A percentile compares a stretch with the other conserved stretches of the same genome.
Conservation (phyloP, 495 filamentous ascomycete species). For the Aspergillus avenaceus region DNA sequence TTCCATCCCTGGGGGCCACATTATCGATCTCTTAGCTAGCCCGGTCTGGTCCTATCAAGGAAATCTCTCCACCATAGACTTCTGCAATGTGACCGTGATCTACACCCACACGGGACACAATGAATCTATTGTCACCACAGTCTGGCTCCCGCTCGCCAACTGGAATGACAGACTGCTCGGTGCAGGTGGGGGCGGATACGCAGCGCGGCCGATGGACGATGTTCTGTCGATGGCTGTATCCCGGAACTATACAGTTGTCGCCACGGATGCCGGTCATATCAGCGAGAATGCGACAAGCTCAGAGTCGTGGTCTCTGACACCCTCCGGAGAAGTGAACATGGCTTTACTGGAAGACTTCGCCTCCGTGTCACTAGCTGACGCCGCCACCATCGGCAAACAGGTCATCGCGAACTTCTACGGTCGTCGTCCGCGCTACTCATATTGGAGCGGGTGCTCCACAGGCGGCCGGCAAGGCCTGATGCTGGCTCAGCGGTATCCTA, state of each 20-base stretch:
- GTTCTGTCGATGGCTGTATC: slow-evolving; percentile 22
- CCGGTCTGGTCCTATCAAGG: not conserved
- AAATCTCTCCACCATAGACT: slow-evolving; percentile 16
- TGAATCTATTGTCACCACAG: slow-evolving; percentile 30
- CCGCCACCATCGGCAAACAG: slow-evolving; percentile 17
- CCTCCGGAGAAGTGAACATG: slow-evolving; percentile 36
- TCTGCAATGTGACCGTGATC: slow-evolving; percentile 43
- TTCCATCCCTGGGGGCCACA: not conserved
- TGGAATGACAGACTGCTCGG: slow-evolving; percentile 40
- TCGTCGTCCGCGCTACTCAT: slow-evolving; percentile 23
- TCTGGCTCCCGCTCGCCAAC: slow-evolving; percentile 30
- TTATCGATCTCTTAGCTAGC: not conserved
- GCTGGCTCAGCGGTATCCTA: slow-evolving; percentile 37
- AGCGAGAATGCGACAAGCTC: not conserved
- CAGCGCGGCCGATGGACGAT: slow-evolving; percentile 15
- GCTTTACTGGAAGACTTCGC: slow-evolving; percentile 35
- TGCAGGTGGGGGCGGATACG: slow-evolving; percentile 40
- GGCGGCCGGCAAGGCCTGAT: slow-evolving; percentile 45
- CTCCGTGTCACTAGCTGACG: slow-evolving; percentile 29
- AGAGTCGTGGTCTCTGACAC: slow-evolving; percentile 31
- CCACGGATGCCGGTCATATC: slow-evolving; percentile 38
- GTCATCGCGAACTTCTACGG: slow-evolving; percentile 14
- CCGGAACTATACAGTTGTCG: slow-evolving; percentile 32
- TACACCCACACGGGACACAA: slow-evolving; percentile 39
- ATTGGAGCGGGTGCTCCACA: slow-evolving; percentile 46